Conservation (phyloP, 1,284 basidiomycete species). For the Puccinia polysora region DNA sequence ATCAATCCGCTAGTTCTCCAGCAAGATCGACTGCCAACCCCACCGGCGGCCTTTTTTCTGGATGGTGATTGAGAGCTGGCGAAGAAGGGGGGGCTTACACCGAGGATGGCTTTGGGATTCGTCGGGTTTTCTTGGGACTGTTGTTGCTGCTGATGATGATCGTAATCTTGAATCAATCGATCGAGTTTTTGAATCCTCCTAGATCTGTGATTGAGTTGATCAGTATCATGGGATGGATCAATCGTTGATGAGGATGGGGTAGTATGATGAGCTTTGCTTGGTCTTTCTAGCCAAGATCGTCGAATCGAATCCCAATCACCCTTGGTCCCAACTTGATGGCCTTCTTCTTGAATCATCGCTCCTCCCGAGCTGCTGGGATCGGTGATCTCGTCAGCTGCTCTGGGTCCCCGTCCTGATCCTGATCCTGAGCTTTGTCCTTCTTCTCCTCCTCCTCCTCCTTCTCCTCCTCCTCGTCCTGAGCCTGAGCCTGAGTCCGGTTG, state of each 20-base stretch:
- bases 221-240: background rate
- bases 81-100: background rate
- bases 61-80: background rate
- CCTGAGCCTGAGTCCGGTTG: too few species aligned
- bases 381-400: too few species aligned
- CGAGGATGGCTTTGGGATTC: slow-evolving; percentile 13
- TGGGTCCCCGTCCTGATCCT: too few species aligned
- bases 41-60: background rate
- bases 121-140: too few species aligned
- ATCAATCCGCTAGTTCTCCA: too few species aligned
- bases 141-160: too few species aligned
- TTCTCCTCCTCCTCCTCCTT: too few species aligned
- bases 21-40: too few species aligned
- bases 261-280: background rate
- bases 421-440: too few species aligned
- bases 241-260: background rate
- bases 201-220: background rate
- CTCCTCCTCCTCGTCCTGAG: too few species aligned
- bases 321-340: background rate
- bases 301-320: slow-evolving; percentile 15
- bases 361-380: too few species aligned
- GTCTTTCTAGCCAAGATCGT: slow-evolving; percentile 15
- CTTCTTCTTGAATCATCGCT: too few species aligned
- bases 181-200: background rate
- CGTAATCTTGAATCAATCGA: slow-evolving; percentile 8